These are phyloP conservation scores for Diaporthe aspalathi DNA, from an alignment of 2,329 filamentous ascomycete species.

Conservation along the genomic window DNA sequence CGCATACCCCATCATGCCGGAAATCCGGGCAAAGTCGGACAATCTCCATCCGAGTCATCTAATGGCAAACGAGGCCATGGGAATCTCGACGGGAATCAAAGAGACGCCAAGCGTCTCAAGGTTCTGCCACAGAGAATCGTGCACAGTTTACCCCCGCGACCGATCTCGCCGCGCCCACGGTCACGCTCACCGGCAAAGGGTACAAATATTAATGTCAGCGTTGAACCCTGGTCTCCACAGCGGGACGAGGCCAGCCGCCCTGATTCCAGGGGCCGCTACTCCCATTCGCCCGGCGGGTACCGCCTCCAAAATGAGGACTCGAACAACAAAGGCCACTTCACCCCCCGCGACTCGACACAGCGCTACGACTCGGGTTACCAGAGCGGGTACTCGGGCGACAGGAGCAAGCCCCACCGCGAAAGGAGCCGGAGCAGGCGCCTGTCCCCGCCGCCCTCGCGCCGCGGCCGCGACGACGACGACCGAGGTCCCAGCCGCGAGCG, in stretches of 20 bases:
- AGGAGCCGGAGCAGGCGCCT: conserved; percentile 26
- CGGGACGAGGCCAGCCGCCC: conserved; percentile 32
- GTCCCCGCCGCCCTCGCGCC: conserved; percentile 33
- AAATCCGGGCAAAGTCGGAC: background rate
- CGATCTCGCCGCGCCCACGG: conserved; percentile 24
- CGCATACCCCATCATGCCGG: background rate
- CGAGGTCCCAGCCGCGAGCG: conserved; percentile 12
- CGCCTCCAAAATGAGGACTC: conserved; percentile 27
- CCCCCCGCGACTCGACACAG: conserved; percentile 33
- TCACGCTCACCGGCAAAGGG: conserved; percentile 24
- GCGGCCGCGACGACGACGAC: conserved; percentile 28
- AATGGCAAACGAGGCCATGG: conserved; percentile 28
- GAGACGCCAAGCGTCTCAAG: conserved; percentile 33
- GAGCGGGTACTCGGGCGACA: conserved; percentile 33
- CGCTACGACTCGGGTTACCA: conserved; percentile 39
- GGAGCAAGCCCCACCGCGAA: conserved; percentile 19
- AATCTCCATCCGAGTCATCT: background rate
- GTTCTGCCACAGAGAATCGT: conserved; percentile 1
- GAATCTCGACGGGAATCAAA: conserved; percentile 4
- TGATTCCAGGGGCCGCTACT: conserved; percentile 30
- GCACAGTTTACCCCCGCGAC: conserved; percentile 28
- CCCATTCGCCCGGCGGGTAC: conserved; percentile 34
- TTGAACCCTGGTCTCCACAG: conserved; percentile 30
- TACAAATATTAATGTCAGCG: conserved; percentile 3
- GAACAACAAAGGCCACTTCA: conserved; percentile 20